Evolutionary conservation across 768 basidiomycete species (phyloP).

Genomic region (Lentinula aciculospora): DNA sequence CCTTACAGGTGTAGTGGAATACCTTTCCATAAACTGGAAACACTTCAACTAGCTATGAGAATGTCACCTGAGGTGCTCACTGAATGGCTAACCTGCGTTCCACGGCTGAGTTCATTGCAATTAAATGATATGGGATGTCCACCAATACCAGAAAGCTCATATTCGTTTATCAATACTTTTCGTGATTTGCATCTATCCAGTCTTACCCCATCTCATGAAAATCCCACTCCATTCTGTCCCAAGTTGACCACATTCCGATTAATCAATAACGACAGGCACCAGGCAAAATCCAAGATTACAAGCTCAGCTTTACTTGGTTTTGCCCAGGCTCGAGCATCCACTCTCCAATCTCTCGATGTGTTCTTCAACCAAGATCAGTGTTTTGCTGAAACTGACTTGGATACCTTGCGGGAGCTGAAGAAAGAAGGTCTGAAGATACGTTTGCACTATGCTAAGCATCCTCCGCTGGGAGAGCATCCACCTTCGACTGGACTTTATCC

Average conservation of each 20-base stretch:
- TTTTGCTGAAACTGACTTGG: not conserved
- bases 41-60: not conserved
- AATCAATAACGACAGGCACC: no score
- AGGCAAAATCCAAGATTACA: not conserved
- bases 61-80: not conserved
- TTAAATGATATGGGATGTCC: not conserved
- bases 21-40: not conserved
- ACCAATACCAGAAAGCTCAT: not conserved
- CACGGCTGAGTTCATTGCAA: not conserved
- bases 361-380: not conserved
- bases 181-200: not conserved
- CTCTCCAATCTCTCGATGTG: not conserved
- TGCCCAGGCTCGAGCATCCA: not conserved
- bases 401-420: not conserved
- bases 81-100: not conserved
- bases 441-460: not conserved
- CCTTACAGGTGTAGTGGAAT: not conserved
- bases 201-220: not conserved
- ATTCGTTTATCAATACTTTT: not conserved
- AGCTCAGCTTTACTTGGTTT: not conserved
- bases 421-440: not conserved
- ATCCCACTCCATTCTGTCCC: not conserved
- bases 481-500: not conserved
- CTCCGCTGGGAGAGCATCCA: not conserved
- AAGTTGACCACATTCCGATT: not conserved